A percentile compares a stretch with the other conserved stretches of the same genome.
Evolutionary conservation across 768 basidiomycete species (phyloP).

Genomic region (Tylopilus plumbeoviolaceoides): DNA sequence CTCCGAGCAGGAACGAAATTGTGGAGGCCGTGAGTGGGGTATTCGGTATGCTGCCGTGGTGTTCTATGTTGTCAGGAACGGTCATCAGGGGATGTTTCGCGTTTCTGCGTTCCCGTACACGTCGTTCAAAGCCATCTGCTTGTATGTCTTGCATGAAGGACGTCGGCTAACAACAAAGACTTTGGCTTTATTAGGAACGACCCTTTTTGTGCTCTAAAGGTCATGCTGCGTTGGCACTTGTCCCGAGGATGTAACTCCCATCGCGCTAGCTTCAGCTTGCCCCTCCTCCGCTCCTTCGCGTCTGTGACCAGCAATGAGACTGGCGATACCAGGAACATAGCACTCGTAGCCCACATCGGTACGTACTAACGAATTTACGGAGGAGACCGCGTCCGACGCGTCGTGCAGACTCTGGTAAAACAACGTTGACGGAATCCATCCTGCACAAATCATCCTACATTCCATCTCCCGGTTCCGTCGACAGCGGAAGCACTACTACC

Average conservation of each 20-base stretch:
- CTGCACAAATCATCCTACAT: conserved; percentile 73
- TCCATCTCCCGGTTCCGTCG: conserved; percentile 73
- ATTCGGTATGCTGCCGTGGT: conserved; percentile 71
- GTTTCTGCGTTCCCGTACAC: conserved; percentile 39
- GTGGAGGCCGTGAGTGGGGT: conserved; percentile 76
- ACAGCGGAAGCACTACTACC: conserved; percentile 86
- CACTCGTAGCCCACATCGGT: conserved; percentile 90
- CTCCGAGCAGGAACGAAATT: conserved; percentile 86
- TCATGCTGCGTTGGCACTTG: conserved; percentile 19
- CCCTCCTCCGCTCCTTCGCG: conserved; percentile 17
- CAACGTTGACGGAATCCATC: conserved; percentile 85
- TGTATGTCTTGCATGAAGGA: conserved; percentile 19
- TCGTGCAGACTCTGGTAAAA: conserved; percentile 78
- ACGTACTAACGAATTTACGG: conserved; percentile 14
- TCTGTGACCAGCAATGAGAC: conserved; percentile 30
- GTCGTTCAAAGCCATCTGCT: conserved; percentile 38
- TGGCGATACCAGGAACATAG: conserved; percentile 64
- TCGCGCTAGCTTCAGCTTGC: neutral
- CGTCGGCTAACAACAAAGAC: neutral
- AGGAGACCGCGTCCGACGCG: conserved; percentile 4
- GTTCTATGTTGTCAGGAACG: conserved; percentile 38
- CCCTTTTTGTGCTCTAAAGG: neutral
- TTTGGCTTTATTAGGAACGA: neutral
- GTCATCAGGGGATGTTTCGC: conserved; percentile 48
- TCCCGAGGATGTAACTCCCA: conserved; percentile 10